A percentile compares a stretch with the other conserved stretches of the same genome.
These are phyloP conservation scores for Cordyceps farinosa DNA, from an alignment of 2,329 filamentous ascomycete genomes.

Conservation along the genomic window DNA sequence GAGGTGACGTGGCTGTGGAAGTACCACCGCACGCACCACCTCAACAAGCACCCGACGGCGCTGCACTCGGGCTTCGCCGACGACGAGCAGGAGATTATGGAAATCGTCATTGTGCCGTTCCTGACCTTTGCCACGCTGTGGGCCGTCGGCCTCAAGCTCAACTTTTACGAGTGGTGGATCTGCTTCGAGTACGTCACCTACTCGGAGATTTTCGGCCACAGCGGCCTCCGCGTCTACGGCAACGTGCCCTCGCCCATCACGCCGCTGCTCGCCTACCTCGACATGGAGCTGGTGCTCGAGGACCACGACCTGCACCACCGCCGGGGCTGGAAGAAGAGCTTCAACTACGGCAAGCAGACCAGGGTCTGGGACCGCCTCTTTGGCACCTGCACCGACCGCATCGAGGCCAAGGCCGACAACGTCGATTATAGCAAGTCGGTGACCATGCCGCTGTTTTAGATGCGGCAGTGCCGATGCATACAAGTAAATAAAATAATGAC, in stretches of 20 bases:
- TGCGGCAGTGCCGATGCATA: too few species aligned
- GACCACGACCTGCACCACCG: constrained; percentile 41
- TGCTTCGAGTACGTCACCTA: constrained; percentile 43
- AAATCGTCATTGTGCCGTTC: constrained; percentile 39
- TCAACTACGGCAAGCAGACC: constrained; percentile 18
- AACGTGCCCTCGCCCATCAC: constrained; percentile 33
- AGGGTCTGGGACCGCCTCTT: constrained; percentile 17
- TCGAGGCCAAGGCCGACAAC: constrained; percentile 15
- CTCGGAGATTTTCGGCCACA: constrained; percentile 38
- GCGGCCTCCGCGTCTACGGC: constrained; percentile 36
- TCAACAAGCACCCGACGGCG: constrained; percentile 41
- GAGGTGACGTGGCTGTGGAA: constrained; percentile 37
- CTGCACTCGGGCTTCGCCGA: constrained; percentile 41
- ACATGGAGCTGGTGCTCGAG: constrained; percentile 38
- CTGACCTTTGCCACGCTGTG: constrained; percentile 36
- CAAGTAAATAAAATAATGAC: neutral
- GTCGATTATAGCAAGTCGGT: constrained; percentile 1
- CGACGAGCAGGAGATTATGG: constrained; percentile 40
- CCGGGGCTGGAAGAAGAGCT: constrained; percentile 30
- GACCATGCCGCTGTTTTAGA: constrained; percentile 5
- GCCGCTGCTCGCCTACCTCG: constrained; percentile 32
- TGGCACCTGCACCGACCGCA: constrained; percentile 13
- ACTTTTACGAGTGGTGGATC: constrained; percentile 46
- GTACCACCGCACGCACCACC: constrained; percentile 41
- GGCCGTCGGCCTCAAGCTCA: constrained; percentile 36